Percentiles rank a stretch among this genome's conserved stretches.
These are phyloP conservation scores for Russula lepida DNA, from an alignment of 768 basidiomycete genomes.

Conservation along the genomic window DNA sequence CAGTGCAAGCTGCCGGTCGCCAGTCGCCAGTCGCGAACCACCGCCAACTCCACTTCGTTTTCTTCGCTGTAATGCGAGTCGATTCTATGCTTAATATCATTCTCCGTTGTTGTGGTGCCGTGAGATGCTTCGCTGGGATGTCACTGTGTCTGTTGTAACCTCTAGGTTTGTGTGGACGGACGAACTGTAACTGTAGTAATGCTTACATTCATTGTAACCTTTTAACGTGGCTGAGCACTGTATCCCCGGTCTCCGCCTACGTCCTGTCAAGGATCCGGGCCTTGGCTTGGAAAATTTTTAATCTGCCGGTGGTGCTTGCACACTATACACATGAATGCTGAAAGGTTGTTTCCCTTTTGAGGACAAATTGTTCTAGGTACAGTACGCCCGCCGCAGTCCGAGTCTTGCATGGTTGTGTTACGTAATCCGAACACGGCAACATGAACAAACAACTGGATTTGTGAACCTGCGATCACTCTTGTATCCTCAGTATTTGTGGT, in stretches of 20 bases:
- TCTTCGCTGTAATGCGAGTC: not conserved
- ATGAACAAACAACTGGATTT: slow-evolving; percentile 2
- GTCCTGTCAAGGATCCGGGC: not conserved
- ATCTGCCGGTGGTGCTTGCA: not conserved
- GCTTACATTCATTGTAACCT: not conserved
- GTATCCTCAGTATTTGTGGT: not conserved
- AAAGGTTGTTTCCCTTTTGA: not conserved
- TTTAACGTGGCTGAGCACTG: not conserved
- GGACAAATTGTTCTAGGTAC: not conserved
- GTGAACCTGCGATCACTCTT: not conserved
- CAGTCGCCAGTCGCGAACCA: too few relatives aligned
- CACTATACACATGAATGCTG: not conserved
- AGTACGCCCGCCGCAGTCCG: not conserved
- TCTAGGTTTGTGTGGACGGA: not conserved
- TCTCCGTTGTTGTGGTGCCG: not conserved
- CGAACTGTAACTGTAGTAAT: not conserved
- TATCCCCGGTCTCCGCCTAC: not conserved
- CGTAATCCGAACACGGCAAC: not conserved
- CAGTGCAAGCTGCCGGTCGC: not conserved
- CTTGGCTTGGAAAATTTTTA: not conserved
- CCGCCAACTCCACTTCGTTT: not conserved
- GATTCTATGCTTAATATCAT: not conserved
- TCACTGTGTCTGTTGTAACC: not conserved
- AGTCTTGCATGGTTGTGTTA: not conserved
- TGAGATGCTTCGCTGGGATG: not conserved